Evolutionary conservation across 345 rosid species (phyloP).

Genomic region (Eucalyptus erythrocorys): DNA sequence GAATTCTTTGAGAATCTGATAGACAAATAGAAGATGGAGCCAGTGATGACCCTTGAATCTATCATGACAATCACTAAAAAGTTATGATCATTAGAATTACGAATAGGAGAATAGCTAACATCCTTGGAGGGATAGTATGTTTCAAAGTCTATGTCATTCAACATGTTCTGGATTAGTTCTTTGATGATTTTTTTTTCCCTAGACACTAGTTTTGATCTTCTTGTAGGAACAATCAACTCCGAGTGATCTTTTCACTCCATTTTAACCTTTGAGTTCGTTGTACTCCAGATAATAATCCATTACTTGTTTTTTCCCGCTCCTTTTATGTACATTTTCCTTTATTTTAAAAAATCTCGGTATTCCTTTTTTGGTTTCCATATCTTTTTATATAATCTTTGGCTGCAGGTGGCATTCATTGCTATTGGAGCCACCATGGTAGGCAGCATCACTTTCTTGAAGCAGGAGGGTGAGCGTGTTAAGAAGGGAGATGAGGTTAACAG

Average conservation of each 20-base stretch:
- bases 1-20: not conserved
- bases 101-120: not conserved
- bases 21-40: not conserved
- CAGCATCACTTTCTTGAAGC: constrained; percentile 53
- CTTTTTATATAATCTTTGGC: not conserved
- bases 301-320: not conserved
- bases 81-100: not conserved
- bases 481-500: constrained; percentile 76
- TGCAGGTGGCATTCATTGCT: constrained; percentile 88
- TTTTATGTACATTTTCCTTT: not conserved
- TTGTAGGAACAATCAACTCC: not conserved
- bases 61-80: not conserved
- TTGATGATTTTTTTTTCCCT: not conserved
- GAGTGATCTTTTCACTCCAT: not conserved
- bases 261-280: not conserved
- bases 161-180: not conserved
- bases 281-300: not conserved
- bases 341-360: not conserved
- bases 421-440: constrained; percentile 99
- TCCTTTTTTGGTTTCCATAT: not conserved
- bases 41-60: not conserved
- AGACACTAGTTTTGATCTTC: not conserved
- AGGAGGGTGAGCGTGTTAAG: constrained; percentile 49
- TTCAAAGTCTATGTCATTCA: not conserved
- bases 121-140: not conserved